phyloP scores from a whole-genome alignment of 1,284 basidiomycete genomes.

The Apiotrichum brassicae region DNA sequence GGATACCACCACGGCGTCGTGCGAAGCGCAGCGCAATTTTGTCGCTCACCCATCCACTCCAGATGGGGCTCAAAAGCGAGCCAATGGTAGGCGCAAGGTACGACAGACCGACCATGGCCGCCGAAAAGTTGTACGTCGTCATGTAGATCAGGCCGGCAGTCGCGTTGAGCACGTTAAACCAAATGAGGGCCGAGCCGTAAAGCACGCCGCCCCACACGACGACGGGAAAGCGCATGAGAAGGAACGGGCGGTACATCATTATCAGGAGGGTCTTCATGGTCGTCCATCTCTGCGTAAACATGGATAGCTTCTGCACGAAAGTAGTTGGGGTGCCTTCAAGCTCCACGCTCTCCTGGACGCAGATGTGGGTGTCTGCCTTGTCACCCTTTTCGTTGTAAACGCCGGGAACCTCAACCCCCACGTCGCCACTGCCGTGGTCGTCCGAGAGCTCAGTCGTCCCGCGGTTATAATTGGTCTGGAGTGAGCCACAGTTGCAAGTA shows the following conservation, averaged over 20 bases:
- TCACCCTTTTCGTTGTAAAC: neutral
- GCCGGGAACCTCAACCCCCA: neutral
- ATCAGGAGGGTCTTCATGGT: conserved; percentile 4
- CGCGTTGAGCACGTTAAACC: conserved; percentile 27
- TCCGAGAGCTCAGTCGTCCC: conserved; percentile 16
- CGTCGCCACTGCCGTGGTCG: conserved; percentile 1
- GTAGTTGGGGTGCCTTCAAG: conserved; percentile 7
- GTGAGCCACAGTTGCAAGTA: neutral
- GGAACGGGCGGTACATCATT: conserved; percentile 20
- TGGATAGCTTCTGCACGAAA: conserved; percentile 3
- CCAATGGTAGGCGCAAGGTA: conserved; percentile 27
- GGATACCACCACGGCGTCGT: conserved; percentile 20
- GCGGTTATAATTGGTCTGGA: conserved; percentile 22
- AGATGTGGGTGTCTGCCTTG: neutral
- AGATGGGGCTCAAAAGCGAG: conserved; percentile 10
- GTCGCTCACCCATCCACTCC: conserved; percentile 21
- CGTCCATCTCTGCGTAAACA: conserved; percentile 13
- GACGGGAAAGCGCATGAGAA: conserved; percentile 18
- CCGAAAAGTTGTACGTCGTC: conserved; percentile 13
- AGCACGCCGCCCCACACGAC: conserved; percentile 20
- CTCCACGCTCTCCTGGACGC: neutral
- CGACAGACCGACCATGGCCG: conserved; percentile 21
- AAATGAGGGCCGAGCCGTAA: conserved; percentile 21
- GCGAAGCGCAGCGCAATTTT: conserved; percentile 16
- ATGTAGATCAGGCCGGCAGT: conserved; percentile 17